Percentiles rank a stretch among this genome's conserved stretches.
These are phyloP conservation scores for Paraphoma sp. DNA, from an alignment of 2,329 filamentous ascomycete genomes.

Conservation along the genomic window DNA sequence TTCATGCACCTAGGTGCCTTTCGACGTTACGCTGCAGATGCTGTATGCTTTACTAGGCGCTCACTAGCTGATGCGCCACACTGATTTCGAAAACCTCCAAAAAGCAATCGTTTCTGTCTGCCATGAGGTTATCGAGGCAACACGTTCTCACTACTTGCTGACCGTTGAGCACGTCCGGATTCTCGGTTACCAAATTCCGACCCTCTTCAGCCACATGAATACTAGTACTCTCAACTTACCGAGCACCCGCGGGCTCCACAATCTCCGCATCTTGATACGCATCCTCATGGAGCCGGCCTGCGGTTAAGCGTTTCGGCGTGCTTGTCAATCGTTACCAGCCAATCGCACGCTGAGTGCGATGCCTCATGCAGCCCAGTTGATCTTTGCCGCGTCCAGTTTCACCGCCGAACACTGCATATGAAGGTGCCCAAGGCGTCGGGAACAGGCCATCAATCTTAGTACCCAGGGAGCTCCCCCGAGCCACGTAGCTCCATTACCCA, in stretches of 20 bases:
- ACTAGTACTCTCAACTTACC: background rate
- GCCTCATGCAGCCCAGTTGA: constrained; percentile 1
- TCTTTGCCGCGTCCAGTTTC: background rate
- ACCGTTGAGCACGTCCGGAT: background rate
- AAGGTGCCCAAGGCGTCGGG: constrained; percentile 2
- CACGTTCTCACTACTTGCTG: no score
- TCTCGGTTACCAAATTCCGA: constrained; percentile 17
- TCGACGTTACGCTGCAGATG: background rate
- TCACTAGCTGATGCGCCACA: background rate
- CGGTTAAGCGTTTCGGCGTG: constrained; percentile 1
- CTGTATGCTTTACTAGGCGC: background rate
- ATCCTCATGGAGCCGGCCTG: constrained; percentile 4
- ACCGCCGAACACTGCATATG: background rate
- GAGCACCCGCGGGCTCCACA: constrained; percentile 6
- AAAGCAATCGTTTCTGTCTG: background rate
- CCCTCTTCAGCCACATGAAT: constrained; percentile 1
- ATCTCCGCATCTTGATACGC: constrained; percentile 4
- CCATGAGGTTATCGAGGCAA: no score
- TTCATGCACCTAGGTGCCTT: background rate
- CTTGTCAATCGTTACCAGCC: background rate
- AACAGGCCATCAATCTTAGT: background rate
- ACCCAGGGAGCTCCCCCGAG: background rate
- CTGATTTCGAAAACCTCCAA: background rate
- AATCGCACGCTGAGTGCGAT: constrained; percentile 3
- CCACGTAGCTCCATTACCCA: constrained; percentile 6